These are phyloP conservation scores for Irpex sp. DNA, from an alignment of 1,284 basidiomycete species.

Conservation along the genomic window DNA sequence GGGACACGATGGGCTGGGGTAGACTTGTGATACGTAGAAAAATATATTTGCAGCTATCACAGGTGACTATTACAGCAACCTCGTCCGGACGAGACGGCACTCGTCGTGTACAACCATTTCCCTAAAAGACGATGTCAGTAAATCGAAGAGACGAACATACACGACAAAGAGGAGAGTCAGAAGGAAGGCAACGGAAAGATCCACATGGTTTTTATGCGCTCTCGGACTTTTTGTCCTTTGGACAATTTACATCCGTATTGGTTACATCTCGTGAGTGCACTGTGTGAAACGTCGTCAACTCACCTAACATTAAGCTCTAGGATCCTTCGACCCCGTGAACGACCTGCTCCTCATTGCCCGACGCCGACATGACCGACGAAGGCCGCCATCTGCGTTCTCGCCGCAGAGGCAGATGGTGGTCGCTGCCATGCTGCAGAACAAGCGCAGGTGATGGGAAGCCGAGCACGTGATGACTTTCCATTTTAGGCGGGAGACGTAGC, in stretches of 20 bases:
- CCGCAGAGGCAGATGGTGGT: background rate
- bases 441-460: background rate
- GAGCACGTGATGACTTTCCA: background rate
- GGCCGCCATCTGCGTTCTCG: background rate
- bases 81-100: too few species aligned
- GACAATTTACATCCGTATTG: constrained; percentile 65
- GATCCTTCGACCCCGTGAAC: background rate
- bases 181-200: constrained; percentile 75
- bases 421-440: background rate
- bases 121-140: background rate
- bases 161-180: constrained; percentile 34
- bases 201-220: constrained; percentile 68
- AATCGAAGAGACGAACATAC: background rate
- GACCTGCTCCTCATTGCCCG: background rate
- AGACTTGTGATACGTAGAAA: too few species aligned
- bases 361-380: background rate
- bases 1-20: too few species aligned
- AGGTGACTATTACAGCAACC: too few species aligned
- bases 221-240: constrained; percentile 49
- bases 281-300: background rate
- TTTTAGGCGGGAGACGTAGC: background rate
- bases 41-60: too few species aligned
- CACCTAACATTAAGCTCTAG: background rate
- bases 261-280: constrained; percentile 35
- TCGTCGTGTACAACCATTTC: too few species aligned